These are phyloP conservation scores for Cercospora nicotianae DNA, from an alignment of 2,329 filamentous ascomycete genomes.

Conservation along the genomic window DNA sequence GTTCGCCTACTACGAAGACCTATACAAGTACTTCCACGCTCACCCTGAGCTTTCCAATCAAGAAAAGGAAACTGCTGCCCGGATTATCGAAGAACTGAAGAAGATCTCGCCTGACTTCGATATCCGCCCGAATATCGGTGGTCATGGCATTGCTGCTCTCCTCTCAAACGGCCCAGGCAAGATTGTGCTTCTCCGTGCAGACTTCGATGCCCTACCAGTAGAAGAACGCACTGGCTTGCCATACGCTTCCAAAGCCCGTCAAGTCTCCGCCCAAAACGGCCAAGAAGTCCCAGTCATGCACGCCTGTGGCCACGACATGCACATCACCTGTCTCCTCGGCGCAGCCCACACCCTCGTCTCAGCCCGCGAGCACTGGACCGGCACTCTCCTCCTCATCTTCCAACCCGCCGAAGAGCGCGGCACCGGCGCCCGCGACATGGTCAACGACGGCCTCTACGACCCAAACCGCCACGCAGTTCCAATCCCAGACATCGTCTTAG, in stretches of 20 bases:
- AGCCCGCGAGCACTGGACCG: conserved; percentile 54
- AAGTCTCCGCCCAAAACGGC: conserved; percentile 49
- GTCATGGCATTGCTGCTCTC: conserved; percentile 59
- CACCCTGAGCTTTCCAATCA: conserved; percentile 61
- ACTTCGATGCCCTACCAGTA: conserved; percentile 63
- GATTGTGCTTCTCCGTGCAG: conserved; percentile 59
- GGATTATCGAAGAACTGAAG: conserved; percentile 46
- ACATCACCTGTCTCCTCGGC: conserved; percentile 60
- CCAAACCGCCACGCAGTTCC: conserved; percentile 46
- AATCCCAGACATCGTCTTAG: conserved; percentile 58
- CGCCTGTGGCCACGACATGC: conserved; percentile 68
- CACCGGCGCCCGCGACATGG: conserved; percentile 62
- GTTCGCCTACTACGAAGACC: conserved; percentile 50
- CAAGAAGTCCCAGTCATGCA: conserved; percentile 62
- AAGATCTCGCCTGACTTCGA: conserved; percentile 42
- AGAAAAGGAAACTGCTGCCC: conserved; percentile 55
- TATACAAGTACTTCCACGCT: conserved; percentile 61
- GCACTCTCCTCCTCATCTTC: conserved; percentile 64
- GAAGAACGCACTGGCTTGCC: conserved; percentile 56
- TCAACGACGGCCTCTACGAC: conserved; percentile 59
- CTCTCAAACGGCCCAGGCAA: conserved; percentile 57
- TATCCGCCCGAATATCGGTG: conserved; percentile 56
- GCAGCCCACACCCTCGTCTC: conserved; percentile 54
- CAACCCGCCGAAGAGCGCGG: conserved; percentile 68
- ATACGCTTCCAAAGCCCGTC: conserved; percentile 55